Evolutionary conservation across 805 yeast genomes (phyloP), one percentile per base, ranked within the genome.

Genomic region (Candida ficus): DNA sequence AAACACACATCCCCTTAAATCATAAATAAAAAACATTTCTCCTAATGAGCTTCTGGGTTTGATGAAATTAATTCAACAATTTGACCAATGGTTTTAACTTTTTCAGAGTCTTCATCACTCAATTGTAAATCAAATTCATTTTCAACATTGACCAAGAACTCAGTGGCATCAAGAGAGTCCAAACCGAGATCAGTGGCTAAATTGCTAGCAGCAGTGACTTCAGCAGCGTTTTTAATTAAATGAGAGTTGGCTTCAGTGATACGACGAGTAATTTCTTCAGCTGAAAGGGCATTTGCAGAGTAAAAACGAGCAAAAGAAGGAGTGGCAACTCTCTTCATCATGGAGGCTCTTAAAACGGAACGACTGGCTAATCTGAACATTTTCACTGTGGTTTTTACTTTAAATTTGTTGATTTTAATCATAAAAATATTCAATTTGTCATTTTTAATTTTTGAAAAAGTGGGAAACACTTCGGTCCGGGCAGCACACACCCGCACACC

Each of bases 141-240:
- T 72, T 91, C 99, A 58, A 91, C 82, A 43, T 96, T 96, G 64
- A 93, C 95, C 55, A 93, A 75, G 41, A 93, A 90, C 70, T 91
- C 99, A 47, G 91, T 96, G 48, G 93, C 84, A 60, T 91, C 99
- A 52, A 91, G 75, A 9, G 96, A 86, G 66, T 91, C 99, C 60
- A 86, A 75, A n/a, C 90, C 91, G 52, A 86, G 75, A 57, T 86
- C 95, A 39, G 57, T 57, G 37, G 65, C 56, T 49, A 71, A 61
- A 27, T 63, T 54, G 29, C 72, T 61, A 41, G 59, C 56, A 29
- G 68, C 55, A 12, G 67, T 56, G 42, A 71, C 42, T 18, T 43
- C 67, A 42, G 70, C 73, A 37, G 76, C 66, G 48, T 76, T 74
- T 65, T 82, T 80, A 62, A 73, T 77, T 52, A 80, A 78, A 25